phyloP scores from a whole-genome alignment of 2,329 filamentous ascomycete species.

The Epichloe typhina region DNA sequence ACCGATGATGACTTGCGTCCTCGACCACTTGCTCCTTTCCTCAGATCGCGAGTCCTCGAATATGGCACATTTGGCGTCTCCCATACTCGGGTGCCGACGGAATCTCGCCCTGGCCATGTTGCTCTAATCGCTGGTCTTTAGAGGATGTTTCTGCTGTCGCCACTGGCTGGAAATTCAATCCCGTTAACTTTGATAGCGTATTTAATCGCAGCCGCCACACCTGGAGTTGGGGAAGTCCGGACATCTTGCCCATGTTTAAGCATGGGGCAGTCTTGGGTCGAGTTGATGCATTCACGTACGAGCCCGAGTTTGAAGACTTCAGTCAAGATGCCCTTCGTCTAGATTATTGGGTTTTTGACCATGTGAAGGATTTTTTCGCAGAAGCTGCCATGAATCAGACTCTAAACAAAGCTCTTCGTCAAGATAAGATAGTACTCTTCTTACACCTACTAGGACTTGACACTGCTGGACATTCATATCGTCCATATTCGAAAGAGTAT shows the following conservation, averaged over 20 bases:
- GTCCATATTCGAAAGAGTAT: constrained; percentile 93
- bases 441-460: constrained; percentile 86
- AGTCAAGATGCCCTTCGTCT: constrained; percentile 67
- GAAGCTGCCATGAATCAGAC: constrained; percentile 67
- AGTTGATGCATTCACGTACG: constrained; percentile 79
- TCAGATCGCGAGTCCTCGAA: constrained; percentile 76
- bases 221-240: constrained; percentile 98
- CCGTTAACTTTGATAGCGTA: constrained; percentile 95
- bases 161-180: constrained; percentile 97
- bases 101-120: constrained; percentile 91
- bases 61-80: constrained; percentile 95
- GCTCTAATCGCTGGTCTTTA: constrained; percentile 93
- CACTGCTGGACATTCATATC: constrained; percentile 72
- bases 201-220: constrained; percentile 96
- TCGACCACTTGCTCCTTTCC: constrained; percentile 75
- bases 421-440: constrained; percentile 91
- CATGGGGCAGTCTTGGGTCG: constrained; percentile 77
- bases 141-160: constrained; percentile 96
- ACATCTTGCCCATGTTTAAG: constrained; percentile 96
- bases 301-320: constrained; percentile 78
- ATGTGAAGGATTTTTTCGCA: constrained; percentile 75
- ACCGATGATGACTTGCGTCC: constrained; percentile 53
- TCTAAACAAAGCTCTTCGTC: constrained; percentile 54
- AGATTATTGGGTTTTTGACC: constrained; percentile 92
- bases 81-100: constrained; percentile 90